Conservation (phyloP, 2,329 filamentous ascomycete species). For the Trichoderma sp. region DNA sequence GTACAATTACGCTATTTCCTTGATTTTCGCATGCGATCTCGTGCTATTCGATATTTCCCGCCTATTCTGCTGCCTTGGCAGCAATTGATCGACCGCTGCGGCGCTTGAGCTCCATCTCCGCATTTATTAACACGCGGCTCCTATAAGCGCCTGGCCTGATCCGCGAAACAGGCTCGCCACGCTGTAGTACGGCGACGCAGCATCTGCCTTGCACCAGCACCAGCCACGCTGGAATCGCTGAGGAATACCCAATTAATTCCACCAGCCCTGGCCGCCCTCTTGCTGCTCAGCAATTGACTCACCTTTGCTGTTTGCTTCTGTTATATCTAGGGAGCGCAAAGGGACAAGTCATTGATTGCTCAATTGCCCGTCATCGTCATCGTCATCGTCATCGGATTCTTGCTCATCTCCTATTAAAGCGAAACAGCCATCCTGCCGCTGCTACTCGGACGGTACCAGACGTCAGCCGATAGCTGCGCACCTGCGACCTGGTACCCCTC, state of each 20-base stretch:
- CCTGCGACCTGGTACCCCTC: conserved; percentile 26
- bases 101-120: background rate
- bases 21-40: background rate
- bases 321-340: background rate
- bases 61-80: conserved; percentile 4
- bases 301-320: background rate
- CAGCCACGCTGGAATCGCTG: conserved; percentile 12
- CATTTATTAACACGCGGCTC: conserved; percentile 17
- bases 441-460: conserved; percentile 16
- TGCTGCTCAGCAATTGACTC: conserved; percentile 18
- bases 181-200: conserved; percentile 13
- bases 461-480: conserved; percentile 17
- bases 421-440: background rate
- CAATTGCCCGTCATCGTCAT: background rate
- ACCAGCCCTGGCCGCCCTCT: conserved; percentile 9
- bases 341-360: background rate
- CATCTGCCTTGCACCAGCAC: conserved; percentile 10
- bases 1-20: conserved; percentile 2
- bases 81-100: background rate
- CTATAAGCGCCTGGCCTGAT: conserved; percentile 25
- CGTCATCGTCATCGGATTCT: background rate
- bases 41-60: background rate
- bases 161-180: conserved; percentile 8
- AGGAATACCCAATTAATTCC: background rate
- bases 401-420: background rate